Base-by-base conservation (phyloP, 1,284 basidiomycete genomes). In the Ceratobasidium sp. region DNA sequence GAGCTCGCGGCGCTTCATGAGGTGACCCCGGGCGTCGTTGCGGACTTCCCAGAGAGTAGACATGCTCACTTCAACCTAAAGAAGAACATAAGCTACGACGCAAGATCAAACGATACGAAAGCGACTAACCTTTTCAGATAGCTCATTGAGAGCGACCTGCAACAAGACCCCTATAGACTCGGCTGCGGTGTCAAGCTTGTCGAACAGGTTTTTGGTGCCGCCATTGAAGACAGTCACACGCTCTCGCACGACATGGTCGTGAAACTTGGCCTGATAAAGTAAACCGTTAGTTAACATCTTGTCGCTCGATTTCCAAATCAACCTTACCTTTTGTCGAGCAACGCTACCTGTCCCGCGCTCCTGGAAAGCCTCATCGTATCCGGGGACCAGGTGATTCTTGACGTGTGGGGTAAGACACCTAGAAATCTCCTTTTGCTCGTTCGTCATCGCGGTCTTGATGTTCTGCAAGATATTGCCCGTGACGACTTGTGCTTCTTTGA, bases 351-450 rank as follows among this genome's bases (percentile, higher is more conserved):
- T 84, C 0, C 90, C 91, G 44, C 86, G 83, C 81, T 91, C 89
- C 70, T 87, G 85, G 87, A 89, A 88, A 0, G 90, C 90, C 3
- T 80, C 83, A 64, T 88, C 83, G 81, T 92, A 92, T 0, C 89
- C 89, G 3, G 88, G 86, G 3, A 84, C 51, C 9, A 92, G 85
- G 80, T 89, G 87, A 39, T 83, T 82, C 81, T 89, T 88, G 15
- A 92, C 87, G 81, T 91, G 89, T 2, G 90, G 90, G 12, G 89
- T 87, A 77, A 92, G 85, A 80, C 86, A 88, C 18, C 90, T 86
- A 0, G 90, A 91, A 15, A 90, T 85, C 77, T 91, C 90, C 84
- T 91, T 91, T 83, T 91, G 90, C 81, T 90, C 85, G 18, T 83
- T 84, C 78, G 85, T 87, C 84, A 91, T 86, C 5, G 88, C 87